Evolutionary conservation across 768 basidiomycete genomes (phyloP), one percentile per base, ranked within the genome.

Genomic region (Phallus indusiatus): DNA sequence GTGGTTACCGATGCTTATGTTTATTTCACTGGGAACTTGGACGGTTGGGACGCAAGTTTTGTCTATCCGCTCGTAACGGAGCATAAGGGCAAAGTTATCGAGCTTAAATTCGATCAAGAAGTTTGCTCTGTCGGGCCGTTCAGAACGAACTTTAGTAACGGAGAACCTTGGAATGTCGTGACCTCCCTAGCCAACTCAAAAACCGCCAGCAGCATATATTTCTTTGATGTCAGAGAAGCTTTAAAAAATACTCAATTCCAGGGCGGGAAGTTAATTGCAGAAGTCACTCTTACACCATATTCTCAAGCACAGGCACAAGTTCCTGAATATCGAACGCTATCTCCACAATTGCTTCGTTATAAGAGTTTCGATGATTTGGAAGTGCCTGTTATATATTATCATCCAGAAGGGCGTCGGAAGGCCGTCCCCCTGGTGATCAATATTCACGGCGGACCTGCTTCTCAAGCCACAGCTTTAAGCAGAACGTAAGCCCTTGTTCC

Each of bases 371-470:
- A 76, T 61, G 74, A 67, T 8, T 50, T 76, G 55, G 70, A 73
- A 59, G 63, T 77, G 47, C 73, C 75, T 5, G 74, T 70, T 18
- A 70, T 76, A 59, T 77, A 76, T 58, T 76, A 76, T 57, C 75
- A 73, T 60, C 75, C 75, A 1, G 63, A 60, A 3, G 60, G 64
- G 22, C 62, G 68, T 9, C 66, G 67, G 55, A 66, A 62, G 36
- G 63, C 63, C 20, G 67, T 65, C 10, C 71, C 76, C 0, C 66
- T 71, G 35, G 63, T 75, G 20, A 71, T 76, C 33, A 61, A 60
- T 17, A 76, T 76, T 16, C 76, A 76, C 36, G 75, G 76, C 22
- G 76, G 75, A 3, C 75, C 75, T 11, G 70, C 65, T 46, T 62
- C 67, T 37, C 73, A 76, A 56, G 68, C 72, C 36, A 74, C 73